These are phyloP conservation scores for Debaryomycetaceae sp. DNA, from an alignment of 1,139 yeast species.

Conservation along the genomic window DNA sequence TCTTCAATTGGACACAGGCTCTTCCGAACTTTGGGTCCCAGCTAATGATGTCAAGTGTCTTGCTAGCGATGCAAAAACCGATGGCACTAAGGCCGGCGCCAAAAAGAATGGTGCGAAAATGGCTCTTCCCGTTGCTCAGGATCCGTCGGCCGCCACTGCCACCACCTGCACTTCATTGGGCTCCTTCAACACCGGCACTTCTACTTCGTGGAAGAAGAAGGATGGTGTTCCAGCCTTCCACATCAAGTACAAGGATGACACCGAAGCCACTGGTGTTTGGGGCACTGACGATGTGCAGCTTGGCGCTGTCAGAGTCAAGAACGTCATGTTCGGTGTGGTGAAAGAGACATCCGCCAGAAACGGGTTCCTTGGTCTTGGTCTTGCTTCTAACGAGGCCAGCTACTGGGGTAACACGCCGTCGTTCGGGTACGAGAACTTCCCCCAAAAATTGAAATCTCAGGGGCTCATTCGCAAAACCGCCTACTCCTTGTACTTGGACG, in stretches of 20 bases:
- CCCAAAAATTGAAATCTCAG: constrained; percentile 38
- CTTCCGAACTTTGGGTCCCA: background rate
- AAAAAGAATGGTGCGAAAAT: background rate
- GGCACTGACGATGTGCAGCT: constrained; percentile 36
- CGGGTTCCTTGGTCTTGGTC: constrained; percentile 48
- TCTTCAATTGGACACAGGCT: background rate
- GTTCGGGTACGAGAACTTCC: constrained; percentile 42
- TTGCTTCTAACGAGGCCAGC: constrained; percentile 38
- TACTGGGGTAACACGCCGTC: constrained; percentile 7
- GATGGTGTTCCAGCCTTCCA: constrained; percentile 19
- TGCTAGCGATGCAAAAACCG: too few species aligned
- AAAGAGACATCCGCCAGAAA: constrained; percentile 28
- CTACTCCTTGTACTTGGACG: constrained; percentile 34
- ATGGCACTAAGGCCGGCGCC: background rate
- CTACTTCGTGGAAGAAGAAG: constrained; percentile 23
- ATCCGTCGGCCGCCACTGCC: constrained; percentile 5
- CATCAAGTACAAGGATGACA: constrained; percentile 53
- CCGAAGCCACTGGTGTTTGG: constrained; percentile 53
- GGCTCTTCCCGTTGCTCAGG: background rate
- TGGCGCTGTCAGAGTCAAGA: constrained; percentile 29
- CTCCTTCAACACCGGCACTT: constrained; percentile 24
- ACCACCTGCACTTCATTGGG: constrained; percentile 28
- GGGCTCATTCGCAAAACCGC: constrained; percentile 39
- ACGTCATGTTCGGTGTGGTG: constrained; percentile 42
- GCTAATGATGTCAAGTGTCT: background rate